Percentiles rank a stretch among this genome's conserved stretches.
These are phyloP conservation scores for Phytophthora syringae DNA, from an alignment of 352 stramenopile genomes.

Conservation along the genomic window DNA sequence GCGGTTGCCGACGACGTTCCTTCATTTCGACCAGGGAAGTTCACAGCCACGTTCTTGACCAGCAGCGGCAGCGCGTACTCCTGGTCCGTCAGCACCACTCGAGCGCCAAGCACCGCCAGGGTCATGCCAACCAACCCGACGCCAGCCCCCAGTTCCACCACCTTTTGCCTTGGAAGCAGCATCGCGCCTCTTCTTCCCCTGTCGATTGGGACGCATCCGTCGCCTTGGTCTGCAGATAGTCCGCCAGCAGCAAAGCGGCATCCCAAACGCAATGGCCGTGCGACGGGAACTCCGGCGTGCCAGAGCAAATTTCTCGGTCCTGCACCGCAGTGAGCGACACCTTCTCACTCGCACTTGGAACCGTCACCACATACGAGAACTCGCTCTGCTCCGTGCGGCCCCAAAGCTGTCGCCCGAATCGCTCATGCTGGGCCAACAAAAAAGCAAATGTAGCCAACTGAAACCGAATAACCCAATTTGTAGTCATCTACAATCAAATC, in stretches of 20 bases:
- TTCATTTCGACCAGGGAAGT: constrained; percentile 31
- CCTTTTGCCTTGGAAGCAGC: constrained; percentile 36
- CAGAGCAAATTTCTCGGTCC: constrained; percentile 41
- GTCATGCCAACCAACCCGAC: constrained; percentile 61
- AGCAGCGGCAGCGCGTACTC: constrained; percentile 58
- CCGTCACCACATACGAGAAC: constrained; percentile 43
- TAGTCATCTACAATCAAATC: neutral
- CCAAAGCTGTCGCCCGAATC: constrained; percentile 35
- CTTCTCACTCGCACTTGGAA: neutral
- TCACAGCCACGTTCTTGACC: constrained; percentile 50
- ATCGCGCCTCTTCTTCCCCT: neutral
- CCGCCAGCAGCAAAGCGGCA: constrained; percentile 53
- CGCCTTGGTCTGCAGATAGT: constrained; percentile 47
- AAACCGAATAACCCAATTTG: neutral
- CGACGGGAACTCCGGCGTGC: constrained; percentile 47
- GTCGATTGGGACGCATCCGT: neutral
- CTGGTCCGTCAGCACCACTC: constrained; percentile 58
- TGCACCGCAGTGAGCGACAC: constrained; percentile 43
- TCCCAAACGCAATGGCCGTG: constrained; percentile 69
- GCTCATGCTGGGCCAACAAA: constrained; percentile 23
- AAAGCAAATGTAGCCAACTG: constrained; percentile 20
- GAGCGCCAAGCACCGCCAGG: constrained; percentile 47
- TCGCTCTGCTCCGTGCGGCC: constrained; percentile 40
- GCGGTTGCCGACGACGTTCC: neutral
- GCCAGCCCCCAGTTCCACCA: constrained; percentile 53